A percentile compares a stretch with the other conserved stretches of the same genome.
Evolutionary conservation across 2,329 filamentous ascomycete genomes (phyloP).

Genomic region (Cytospora mali): DNA sequence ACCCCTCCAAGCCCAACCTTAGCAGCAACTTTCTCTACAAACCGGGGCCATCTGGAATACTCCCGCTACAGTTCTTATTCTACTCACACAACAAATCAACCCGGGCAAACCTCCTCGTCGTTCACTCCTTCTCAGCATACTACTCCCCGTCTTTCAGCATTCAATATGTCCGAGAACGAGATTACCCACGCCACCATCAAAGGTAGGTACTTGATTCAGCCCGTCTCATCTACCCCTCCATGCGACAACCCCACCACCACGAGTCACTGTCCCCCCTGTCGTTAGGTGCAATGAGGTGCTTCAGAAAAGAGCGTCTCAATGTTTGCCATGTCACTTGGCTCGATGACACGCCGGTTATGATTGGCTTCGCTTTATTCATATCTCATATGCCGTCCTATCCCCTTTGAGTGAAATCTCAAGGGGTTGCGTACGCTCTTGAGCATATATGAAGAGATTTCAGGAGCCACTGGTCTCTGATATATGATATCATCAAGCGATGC

Average conservation of each 20-base stretch:
- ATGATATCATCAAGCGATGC: neutral
- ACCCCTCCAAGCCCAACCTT: neutral
- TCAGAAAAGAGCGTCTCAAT: neutral
- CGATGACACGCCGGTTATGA: neutral
- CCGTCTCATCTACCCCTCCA: constrained; percentile 32
- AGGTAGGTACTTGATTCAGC: constrained; percentile 45
- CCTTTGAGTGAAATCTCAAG: neutral
- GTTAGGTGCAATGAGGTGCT: neutral
- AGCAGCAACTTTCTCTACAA: constrained; percentile 7
- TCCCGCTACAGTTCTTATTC: constrained; percentile 3
- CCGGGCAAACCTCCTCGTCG: neutral
- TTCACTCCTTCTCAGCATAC: neutral
- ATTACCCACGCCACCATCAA: constrained; percentile 61
- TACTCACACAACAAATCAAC: neutral
- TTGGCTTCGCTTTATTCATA: neutral
- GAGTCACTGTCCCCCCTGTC: neutral
- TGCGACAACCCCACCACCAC: constrained; percentile 29
- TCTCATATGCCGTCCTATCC: neutral
- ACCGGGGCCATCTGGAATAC: constrained; percentile 3
- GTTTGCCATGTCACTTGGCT: neutral
- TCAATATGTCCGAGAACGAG: constrained; percentile 56
- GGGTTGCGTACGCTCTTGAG: neutral
- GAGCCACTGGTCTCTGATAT: neutral
- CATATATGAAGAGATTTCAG: constrained; percentile 2
- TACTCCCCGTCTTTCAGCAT: constrained; percentile 17